These are phyloP conservation scores for Aspergillus sclerotiicarbonarius DNA, from an alignment of 495 filamentous ascomycete species.

Conservation along the genomic window DNA sequence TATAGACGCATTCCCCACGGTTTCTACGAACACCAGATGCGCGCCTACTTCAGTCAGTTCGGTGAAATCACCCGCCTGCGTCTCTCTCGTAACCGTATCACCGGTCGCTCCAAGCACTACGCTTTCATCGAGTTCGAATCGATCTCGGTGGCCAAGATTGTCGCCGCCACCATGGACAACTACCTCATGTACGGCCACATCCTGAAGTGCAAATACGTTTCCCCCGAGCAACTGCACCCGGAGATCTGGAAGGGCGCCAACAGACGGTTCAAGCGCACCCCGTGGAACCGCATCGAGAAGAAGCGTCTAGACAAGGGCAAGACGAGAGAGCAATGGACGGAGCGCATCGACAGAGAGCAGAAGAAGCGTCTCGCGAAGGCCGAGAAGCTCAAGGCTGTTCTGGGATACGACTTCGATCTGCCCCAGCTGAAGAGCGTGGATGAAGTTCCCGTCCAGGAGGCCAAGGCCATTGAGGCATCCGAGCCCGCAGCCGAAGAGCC, in stretches of 20 bases:
- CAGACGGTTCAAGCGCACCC: conserved; percentile 80
- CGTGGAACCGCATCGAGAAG: conserved; percentile 80
- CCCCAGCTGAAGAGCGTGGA: conserved; percentile 70
- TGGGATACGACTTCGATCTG: conserved; percentile 82
- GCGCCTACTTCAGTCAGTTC: conserved; percentile 92
- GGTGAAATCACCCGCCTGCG: conserved; percentile 78
- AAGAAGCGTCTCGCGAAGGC: conserved; percentile 61
- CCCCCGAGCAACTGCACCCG: conserved; percentile 71
- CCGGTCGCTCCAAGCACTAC: conserved; percentile 84
- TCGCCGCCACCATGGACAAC: conserved; percentile 93
- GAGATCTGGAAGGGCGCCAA: conserved; percentile 85
- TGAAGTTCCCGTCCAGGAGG: conserved; percentile 47
- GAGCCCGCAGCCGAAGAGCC: conserved; percentile 30
- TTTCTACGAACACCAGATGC: conserved; percentile 97
- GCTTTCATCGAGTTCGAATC: conserved; percentile 90
- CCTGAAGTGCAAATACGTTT: conserved; percentile 77
- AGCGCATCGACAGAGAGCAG: conserved; percentile 68
- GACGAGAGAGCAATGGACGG: conserved; percentile 72
- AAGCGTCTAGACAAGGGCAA: conserved; percentile 65
- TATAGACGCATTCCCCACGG: conserved; percentile 78
- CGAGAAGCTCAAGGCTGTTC: conserved; percentile 65
- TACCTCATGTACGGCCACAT: conserved; percentile 94
- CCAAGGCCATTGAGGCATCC: conserved; percentile 28
- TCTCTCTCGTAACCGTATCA: conserved; percentile 86
- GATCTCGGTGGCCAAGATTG: conserved; percentile 77